Evolutionary conservation across 805 yeast genomes (phyloP).

Genomic region (Candida wancherniae): DNA sequence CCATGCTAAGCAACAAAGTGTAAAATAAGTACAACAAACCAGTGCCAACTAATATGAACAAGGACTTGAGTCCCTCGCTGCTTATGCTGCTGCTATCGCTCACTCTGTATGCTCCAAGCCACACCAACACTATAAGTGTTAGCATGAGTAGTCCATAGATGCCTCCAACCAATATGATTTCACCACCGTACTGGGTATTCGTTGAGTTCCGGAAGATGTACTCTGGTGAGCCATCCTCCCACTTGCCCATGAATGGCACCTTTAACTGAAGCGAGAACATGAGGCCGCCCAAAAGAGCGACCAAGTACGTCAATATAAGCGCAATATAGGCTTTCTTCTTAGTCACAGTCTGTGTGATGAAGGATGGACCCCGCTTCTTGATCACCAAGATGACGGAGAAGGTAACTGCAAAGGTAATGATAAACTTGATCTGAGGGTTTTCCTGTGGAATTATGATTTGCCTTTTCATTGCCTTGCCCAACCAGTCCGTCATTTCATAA

Average conservation of each 20-base stretch:
- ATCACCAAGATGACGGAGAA: conserved; percentile 42
- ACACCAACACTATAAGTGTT: conserved; percentile 37
- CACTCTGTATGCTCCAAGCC: conserved; percentile 30
- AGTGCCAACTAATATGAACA: conserved; percentile 18
- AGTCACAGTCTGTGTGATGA: conserved; percentile 15
- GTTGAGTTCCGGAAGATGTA: conserved; percentile 61
- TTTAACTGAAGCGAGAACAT: conserved; percentile 57
- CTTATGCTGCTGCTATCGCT: conserved; percentile 16
- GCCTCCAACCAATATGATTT: conserved; percentile 48
- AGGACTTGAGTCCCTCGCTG: conserved; percentile 15
- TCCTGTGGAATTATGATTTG: conserved; percentile 39
- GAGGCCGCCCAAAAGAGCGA: conserved; percentile 54
- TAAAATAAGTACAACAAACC: conserved; percentile 34
- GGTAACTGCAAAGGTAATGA: conserved; percentile 42
- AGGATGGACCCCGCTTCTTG: conserved; percentile 42
- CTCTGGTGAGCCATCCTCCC: conserved; percentile 48
- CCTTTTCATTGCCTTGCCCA: conserved; percentile 43
- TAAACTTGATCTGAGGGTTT: conserved; percentile 38
- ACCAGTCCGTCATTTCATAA: conserved; percentile 49
- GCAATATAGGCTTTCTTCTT: conserved; percentile 22
- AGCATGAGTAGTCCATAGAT: conserved; percentile 47
- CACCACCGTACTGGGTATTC: conserved; percentile 68
- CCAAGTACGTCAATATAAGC: conserved; percentile 33
- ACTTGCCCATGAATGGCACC: conserved; percentile 57
- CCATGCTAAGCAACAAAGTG: conserved; percentile 42